Evolutionary conservation across 176 grass and related monocot species (phyloP).

Genomic region (Aechmea fasciata): DNA sequence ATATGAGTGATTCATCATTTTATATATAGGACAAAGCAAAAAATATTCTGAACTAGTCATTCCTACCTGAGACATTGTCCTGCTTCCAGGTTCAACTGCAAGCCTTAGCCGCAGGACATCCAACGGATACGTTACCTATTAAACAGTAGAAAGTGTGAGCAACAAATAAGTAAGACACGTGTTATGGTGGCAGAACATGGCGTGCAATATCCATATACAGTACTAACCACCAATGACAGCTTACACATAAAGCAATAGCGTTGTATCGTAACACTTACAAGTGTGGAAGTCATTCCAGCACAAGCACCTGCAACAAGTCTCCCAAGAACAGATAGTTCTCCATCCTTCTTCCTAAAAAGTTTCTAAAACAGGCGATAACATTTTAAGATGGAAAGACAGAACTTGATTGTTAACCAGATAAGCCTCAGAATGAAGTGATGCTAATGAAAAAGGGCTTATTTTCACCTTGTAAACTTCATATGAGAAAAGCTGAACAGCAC

Average conservation of each 20-base stretch:
- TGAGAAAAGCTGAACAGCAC: slow-evolving; percentile 85
- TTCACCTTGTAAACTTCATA: slow-evolving; percentile 98
- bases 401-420: slow-evolving; percentile 1
- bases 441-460: neutral
- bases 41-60: slow-evolving; percentile 14
- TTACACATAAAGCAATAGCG: slow-evolving; percentile 7
- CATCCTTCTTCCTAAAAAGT: slow-evolving; percentile 74
- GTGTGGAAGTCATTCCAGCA: slow-evolving; percentile 99
- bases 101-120: slow-evolving; percentile 93
- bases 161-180: neutral
- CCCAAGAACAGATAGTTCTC: slow-evolving; percentile 78
- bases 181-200: neutral
- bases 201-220: neutral
- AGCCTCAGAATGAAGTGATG: slow-evolving; percentile 5
- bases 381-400: slow-evolving; percentile 8
- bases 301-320: slow-evolving; percentile 94
- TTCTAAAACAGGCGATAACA: slow-evolving; percentile 40
- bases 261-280: slow-evolving; percentile 49
- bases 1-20: slow-evolving; percentile 13
- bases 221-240: neutral
- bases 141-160: neutral
- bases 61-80: slow-evolving; percentile 84
- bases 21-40: neutral
- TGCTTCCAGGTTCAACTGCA: slow-evolving; percentile 81
- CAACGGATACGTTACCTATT: slow-evolving; percentile 93